Evolutionary conservation across 148 eudicot species (phyloP), one percentile per base, ranked within the genome.

Genomic region (Spergularia bocconei): DNA sequence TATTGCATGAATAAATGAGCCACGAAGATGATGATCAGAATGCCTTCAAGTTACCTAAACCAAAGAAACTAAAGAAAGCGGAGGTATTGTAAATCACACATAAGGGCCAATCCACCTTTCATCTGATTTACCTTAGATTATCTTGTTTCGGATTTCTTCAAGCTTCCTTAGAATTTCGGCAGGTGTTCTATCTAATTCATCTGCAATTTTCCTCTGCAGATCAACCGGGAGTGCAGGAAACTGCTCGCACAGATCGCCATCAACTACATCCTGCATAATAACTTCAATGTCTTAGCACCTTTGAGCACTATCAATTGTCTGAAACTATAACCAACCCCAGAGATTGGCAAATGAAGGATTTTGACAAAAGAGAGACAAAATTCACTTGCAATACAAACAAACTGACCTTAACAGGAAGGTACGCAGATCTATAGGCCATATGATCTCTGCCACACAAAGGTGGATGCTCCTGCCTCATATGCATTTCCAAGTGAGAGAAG

Each of bases 361-460:
- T 44, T 44, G 48, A 44, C 10, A 44, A 44, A 44, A 44, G 48
- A 44, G 48, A 44, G 48, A 59, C 25, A 13, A 4, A 59, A 20
- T 25, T 39, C 56, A 20, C 33, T 25, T 50, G 10, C 33, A 17
- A 44, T 73, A 2, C 14, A 33, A 51, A 73, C 20, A 78, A 47
- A 56, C 76, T 73, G 81, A 95, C 99, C 92, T 95, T 95, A 16
- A 95, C 99, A 8, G 98, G 98, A 70, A 89, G 91, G 82, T 95
- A 95, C 29, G 99, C 87, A 83, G 99, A 95, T 88, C 99, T 87
- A 59, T 86, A 95, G 38, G 99, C 97, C 99, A 95, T 92, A 74
- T 95, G 99, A 79, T 95, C 99, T 84, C 99, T 92, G 78, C 99
- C 99, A 81, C 99, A 95, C 78, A 95, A 77, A 80, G 99, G 98